Evolutionary conservation across 2,329 filamentous ascomycete species (phyloP).

Genomic region (Scleromitrula shiraiana): DNA sequence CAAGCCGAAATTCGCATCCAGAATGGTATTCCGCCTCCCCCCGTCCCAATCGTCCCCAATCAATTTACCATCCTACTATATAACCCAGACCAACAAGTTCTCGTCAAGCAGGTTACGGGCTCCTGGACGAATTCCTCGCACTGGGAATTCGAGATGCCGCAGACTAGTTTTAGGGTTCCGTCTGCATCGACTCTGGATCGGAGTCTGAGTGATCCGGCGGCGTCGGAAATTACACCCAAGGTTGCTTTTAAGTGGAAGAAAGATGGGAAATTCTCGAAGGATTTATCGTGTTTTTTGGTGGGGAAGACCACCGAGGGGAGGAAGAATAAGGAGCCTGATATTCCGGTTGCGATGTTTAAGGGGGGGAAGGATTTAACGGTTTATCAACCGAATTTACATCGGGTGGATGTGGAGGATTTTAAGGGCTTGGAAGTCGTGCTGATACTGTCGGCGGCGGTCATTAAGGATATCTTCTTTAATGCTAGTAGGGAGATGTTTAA

Average conservation of each 20-base stretch:
- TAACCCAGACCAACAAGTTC: conserved; percentile 80
- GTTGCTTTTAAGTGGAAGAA: conserved; percentile 83
- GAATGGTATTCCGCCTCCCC: conserved; percentile 55
- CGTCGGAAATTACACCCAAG: conserved; percentile 55
- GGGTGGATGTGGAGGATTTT: conserved; percentile 87
- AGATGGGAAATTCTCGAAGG: conserved; percentile 77
- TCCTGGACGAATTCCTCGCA: conserved; percentile 72
- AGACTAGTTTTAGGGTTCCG: conserved; percentile 73
- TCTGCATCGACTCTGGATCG: conserved; percentile 72
- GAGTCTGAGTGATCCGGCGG: conserved; percentile 51
- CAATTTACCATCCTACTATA: conserved; percentile 83
- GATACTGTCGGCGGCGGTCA: conserved; percentile 53
- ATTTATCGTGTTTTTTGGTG: conserved; percentile 81
- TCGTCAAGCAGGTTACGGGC: conserved; percentile 61
- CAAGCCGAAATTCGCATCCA: conserved; percentile 70
- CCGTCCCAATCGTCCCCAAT: conserved; percentile 66
- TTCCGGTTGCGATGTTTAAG: conserved; percentile 84
- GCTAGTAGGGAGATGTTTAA: conserved; percentile 73
- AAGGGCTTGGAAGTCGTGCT: conserved; percentile 87
- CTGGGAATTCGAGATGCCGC: conserved; percentile 91
- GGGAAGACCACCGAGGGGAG: conserved; percentile 67
- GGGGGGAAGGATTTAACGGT: conserved; percentile 65
- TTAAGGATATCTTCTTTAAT: conserved; percentile 56
- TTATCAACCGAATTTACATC: conserved; percentile 85
- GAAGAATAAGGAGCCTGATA: conserved; percentile 87